Base-by-base conservation (phyloP, 768 basidiomycete species). In the Hypholoma fasciculare region DNA sequence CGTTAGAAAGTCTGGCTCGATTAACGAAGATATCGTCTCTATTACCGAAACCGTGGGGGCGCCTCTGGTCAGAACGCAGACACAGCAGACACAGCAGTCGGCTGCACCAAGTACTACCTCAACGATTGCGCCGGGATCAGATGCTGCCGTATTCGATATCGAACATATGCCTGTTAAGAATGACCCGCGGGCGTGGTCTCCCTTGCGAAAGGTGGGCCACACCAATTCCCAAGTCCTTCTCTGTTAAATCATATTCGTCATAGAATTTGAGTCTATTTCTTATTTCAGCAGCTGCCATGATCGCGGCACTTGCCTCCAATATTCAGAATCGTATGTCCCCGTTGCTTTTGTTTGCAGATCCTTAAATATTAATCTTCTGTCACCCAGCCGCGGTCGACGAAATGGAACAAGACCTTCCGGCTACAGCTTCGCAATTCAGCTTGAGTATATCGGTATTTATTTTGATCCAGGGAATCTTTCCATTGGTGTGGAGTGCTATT, bases 381-480 rank as follows among this genome's bases (percentile, higher is more conserved):
- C 16, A 17, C 7, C 38, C 57, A 91, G 89, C 90, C 43, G 82
- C 86, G 9, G 86, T 89, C 34, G 69, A 79, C 26, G 70, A 83
- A 54, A 86, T 91, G 72, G 77, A 86, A 61, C 62, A 61, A 2
- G 77, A 88, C 17, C 75, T 93, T 38, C 79, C 81, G 46, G 86
- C 90, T 1, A 82, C 82, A 0, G 74, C 77, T 49, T 70, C 77
- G 9, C 79, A 89, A 61, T 85, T 94, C 57, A 87, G 89, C 59
- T 76, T 85, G 69, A 82, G 82, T 57, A 73, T 92, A 13, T 86
- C 89, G 0, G 59, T 87, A 16, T 93, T 90, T 69, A 89, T 91
- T 57, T 71, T 87, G 3, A 64, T 90, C 11, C 92, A 93, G 69
- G 91, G 92, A 2, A 68, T 74, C 11, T 71, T 85, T 53, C 92